Conservation (phyloP, 257 asterid species). For the Galeopsis tetrahit region DNA sequence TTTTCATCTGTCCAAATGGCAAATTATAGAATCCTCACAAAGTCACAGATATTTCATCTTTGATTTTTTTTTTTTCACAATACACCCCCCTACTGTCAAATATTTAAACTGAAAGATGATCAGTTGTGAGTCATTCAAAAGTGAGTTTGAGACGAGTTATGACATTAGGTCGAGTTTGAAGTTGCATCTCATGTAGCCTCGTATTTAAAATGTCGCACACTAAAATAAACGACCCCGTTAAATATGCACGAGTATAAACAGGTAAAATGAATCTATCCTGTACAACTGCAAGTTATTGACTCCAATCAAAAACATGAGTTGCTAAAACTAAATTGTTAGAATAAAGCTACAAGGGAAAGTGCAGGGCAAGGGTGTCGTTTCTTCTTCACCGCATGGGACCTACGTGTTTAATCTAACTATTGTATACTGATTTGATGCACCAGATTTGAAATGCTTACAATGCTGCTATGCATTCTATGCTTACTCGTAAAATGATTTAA, state of each 20-base stretch:
- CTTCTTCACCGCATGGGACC: constrained; percentile 19
- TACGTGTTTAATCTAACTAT: constrained; percentile 30
- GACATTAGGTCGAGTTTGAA: neutral
- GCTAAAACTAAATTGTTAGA: constrained; percentile 17
- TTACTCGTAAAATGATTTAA: constrained; percentile 26
- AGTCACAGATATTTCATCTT: neutral
- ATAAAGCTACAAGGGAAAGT: constrained; percentile 23
- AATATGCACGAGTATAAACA: neutral
- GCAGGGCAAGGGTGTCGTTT: neutral
- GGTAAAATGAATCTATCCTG: constrained; percentile 13
- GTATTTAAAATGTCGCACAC: neutral
- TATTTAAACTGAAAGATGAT: neutral
- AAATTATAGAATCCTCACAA: neutral
- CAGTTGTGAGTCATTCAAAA: neutral
- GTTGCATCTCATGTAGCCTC: neutral
- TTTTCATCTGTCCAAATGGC: neutral
- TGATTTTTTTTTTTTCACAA: too few species aligned
- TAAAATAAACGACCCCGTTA: neutral
- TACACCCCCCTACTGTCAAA: too few species aligned
- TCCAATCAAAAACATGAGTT: neutral
- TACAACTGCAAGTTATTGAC: constrained; percentile 9
- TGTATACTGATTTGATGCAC: constrained; percentile 14
- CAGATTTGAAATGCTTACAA: constrained; percentile 32
- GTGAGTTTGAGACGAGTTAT: neutral
- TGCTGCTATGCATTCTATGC: constrained; percentile 28